phyloP scores from a whole-genome alignment of 2,329 filamentous ascomycete species.

The Juglanconis oblonga region DNA sequence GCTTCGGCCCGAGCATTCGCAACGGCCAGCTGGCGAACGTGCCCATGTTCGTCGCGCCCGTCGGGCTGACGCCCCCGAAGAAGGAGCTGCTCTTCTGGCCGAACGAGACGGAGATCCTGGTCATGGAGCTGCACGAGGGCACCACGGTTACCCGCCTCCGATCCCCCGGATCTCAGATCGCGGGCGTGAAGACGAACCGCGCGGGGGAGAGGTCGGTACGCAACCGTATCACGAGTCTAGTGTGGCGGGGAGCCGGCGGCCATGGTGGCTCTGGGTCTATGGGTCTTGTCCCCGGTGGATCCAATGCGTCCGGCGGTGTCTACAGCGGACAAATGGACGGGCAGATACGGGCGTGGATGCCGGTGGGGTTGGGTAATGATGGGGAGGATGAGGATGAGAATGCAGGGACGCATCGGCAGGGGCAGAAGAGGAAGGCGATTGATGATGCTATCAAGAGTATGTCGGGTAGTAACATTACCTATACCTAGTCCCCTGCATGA shows the following conservation, averaged over 20 bases:
- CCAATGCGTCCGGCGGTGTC: conserved; percentile 52
- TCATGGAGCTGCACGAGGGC: conserved; percentile 77
- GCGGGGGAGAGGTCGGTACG: conserved; percentile 56
- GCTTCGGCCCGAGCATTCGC: conserved; percentile 78
- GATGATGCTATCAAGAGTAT: conserved; percentile 78
- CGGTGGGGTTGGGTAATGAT: conserved; percentile 42
- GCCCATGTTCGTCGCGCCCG: conserved; percentile 62
- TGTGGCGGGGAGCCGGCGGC: conserved; percentile 67
- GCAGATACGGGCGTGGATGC: conserved; percentile 76
- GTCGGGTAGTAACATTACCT: conserved; percentile 69
- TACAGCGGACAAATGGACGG: conserved; percentile 85
- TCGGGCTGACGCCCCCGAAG: conserved; percentile 50
- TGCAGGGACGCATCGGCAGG: conserved; percentile 43
- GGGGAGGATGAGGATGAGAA: conserved; percentile 42
- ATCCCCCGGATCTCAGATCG: conserved; percentile 55
- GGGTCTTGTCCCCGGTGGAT: conserved; percentile 59
- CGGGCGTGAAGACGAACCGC: conserved; percentile 41
- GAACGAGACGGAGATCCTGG: conserved; percentile 75
- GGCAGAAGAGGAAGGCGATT: conserved; percentile 68
- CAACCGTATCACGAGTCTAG: conserved; percentile 70
- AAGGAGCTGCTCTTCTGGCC: conserved; percentile 75
- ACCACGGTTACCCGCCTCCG: conserved; percentile 68
- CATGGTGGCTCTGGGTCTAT: conserved; percentile 45
- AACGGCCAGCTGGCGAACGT: conserved; percentile 66
- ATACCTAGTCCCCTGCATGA: conserved; percentile 29